Conservation (phyloP, 2,329 filamentous ascomycete genomes). For the Aspergillus sojae region DNA sequence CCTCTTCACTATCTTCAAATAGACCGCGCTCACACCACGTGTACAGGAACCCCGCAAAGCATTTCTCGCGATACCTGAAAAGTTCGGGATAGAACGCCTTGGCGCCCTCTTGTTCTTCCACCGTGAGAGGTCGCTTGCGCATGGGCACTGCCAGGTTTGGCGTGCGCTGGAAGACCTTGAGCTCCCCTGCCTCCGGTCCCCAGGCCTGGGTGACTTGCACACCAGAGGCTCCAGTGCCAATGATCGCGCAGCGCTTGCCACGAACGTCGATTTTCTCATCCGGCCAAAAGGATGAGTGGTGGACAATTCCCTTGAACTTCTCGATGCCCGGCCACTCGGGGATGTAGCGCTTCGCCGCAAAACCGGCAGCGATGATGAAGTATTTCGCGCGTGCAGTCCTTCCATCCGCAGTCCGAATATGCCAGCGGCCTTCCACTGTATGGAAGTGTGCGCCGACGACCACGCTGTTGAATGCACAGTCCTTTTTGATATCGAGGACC, state of each 20-base stretch:
- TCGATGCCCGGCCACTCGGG: constrained; percentile 43
- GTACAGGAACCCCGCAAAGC: constrained; percentile 63
- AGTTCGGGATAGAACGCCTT: constrained; percentile 54
- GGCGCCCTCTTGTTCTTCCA: constrained; percentile 53
- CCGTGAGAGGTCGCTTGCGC: constrained; percentile 53
- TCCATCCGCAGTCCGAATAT: constrained; percentile 47
- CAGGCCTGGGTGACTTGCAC: constrained; percentile 63
- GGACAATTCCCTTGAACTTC: constrained; percentile 54
- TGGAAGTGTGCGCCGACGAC: constrained; percentile 49
- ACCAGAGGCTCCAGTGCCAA: constrained; percentile 59
- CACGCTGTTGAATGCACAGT: constrained; percentile 49
- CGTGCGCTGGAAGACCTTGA: constrained; percentile 67
- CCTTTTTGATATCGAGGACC: constrained; percentile 47
- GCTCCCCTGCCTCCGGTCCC: constrained; percentile 53
- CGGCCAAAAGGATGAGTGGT: constrained; percentile 62
- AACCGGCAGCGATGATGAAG: constrained; percentile 52
- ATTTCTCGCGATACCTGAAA: constrained; percentile 56
- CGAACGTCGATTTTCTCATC: constrained; percentile 49
- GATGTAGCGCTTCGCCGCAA: constrained; percentile 48
- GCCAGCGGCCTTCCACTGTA: constrained; percentile 44
- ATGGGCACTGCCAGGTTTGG: constrained; percentile 68
- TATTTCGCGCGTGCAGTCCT: constrained; percentile 44
- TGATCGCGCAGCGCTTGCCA: constrained; percentile 54
- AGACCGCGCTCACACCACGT: constrained; percentile 58
- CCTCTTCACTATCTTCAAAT: constrained; percentile 56